phyloP scores from a whole-genome alignment of 805 yeast genomes.

The Pichia scutulata region DNA sequence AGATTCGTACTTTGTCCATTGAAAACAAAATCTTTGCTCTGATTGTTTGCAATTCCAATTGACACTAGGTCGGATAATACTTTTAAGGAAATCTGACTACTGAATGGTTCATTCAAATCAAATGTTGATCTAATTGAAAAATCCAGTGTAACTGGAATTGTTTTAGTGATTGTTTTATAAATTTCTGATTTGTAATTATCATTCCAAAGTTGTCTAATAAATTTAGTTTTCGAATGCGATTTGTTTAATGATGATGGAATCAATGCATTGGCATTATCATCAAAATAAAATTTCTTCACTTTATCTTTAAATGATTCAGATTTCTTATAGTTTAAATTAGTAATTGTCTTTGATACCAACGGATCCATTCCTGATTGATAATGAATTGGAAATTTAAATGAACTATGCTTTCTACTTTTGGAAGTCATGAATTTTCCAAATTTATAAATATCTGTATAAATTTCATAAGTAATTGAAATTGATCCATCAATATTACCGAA shows the following conservation, averaged over 20 bases:
- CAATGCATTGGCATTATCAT: not conserved
- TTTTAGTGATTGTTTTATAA: constrained; percentile 1
- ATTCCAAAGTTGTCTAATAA: constrained; percentile 6
- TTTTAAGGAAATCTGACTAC: not conserved
- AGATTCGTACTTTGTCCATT: constrained; percentile 7
- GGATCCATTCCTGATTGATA: constrained; percentile 8
- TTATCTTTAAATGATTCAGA: constrained; percentile 1
- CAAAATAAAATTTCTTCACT: constrained; percentile 6
- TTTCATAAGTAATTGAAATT: not conserved
- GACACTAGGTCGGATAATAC: not conserved
- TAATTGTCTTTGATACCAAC: not conserved
- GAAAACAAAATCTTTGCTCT: constrained; percentile 5
- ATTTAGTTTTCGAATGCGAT: constrained; percentile 4
- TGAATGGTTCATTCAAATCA: constrained; percentile 1
- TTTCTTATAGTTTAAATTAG: not conserved
- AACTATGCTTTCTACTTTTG: not conserved
- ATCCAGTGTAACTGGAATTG: not conserved
- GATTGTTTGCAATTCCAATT: not conserved
- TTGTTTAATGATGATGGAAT: constrained; percentile 1
- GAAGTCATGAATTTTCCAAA: not conserved
- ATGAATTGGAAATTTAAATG: not conserved
- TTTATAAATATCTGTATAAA: constrained; percentile 5
- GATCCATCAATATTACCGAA: constrained; percentile 4
- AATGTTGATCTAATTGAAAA: not conserved
- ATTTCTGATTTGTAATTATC: constrained; percentile 1